phyloP scores from a whole-genome alignment of 176 grass and related monocot species.

The Canna indica region DNA sequence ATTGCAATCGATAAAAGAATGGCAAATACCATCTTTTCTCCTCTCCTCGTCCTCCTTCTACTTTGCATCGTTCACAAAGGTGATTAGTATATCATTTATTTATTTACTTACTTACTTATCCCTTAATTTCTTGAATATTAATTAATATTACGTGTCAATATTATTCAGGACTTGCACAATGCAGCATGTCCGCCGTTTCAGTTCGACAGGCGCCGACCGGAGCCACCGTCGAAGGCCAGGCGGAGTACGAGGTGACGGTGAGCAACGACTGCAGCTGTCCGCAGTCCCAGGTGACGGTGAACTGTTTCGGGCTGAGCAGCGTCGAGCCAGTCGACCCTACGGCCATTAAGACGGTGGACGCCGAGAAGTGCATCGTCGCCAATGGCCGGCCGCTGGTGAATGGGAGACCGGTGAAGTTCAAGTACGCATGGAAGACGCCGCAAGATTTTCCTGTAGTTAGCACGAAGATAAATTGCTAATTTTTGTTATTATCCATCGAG shows the following conservation, averaged over 20 bases:
- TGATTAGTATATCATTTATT: too few species aligned
- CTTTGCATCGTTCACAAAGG: too few species aligned
- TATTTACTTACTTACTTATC: too few species aligned
- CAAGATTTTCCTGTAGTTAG: slow-evolving; percentile 39
- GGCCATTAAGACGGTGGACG: slow-evolving; percentile 35
- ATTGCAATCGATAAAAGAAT: too few species aligned
- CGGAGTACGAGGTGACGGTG: slow-evolving; percentile 38
- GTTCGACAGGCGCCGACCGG: slow-evolving; percentile 33
- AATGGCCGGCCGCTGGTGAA: slow-evolving; percentile 3
- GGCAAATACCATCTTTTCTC: too few species aligned
- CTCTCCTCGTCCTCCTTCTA: too few species aligned
- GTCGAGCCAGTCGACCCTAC: slow-evolving; percentile 35
- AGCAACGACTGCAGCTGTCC: slow-evolving; percentile 42
- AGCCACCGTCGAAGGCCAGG: slow-evolving; percentile 26
- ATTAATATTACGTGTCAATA: too few species aligned
- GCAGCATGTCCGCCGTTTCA: slow-evolving; percentile 17
- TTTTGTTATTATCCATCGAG: too few species aligned
- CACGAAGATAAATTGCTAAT: slow-evolving; percentile 23
- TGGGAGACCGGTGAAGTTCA: slow-evolving; percentile 32
- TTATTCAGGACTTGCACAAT: background rate
- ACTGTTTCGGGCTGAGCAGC: slow-evolving; percentile 48
- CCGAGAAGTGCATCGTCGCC: slow-evolving; percentile 27
- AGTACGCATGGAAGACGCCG: slow-evolving; percentile 56
- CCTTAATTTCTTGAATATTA: too few species aligned
- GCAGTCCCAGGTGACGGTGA: slow-evolving; percentile 33